phyloP scores from a whole-genome alignment of 495 filamentous ascomycete genomes.

The Penicillium arizonense region DNA sequence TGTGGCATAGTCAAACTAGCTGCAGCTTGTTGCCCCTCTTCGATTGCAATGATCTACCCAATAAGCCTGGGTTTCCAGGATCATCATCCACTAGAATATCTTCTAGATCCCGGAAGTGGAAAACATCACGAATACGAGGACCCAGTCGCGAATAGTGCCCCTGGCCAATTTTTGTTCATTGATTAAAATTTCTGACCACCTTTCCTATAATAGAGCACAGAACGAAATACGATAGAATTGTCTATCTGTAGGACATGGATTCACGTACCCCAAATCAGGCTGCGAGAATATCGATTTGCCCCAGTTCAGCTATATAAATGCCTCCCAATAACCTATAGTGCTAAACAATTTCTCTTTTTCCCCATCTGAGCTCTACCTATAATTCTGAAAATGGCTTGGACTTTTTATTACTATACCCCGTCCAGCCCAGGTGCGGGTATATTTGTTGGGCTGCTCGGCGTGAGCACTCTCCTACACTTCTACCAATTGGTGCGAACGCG shows the following conservation, averaged over 20 bases:
- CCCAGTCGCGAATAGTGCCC: not conserved
- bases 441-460: slow-evolving; percentile 48
- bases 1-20: not conserved
- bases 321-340: too few relatives aligned
- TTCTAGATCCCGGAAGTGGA: not conserved
- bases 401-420: slow-evolving; percentile 47
- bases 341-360: too few relatives aligned
- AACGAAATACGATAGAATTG: slow-evolving; percentile 12
- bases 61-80: not conserved
- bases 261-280: not conserved
- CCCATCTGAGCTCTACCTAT: too few relatives aligned
- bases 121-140: not conserved
- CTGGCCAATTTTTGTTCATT: not conserved
- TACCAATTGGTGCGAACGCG: slow-evolving; percentile 44
- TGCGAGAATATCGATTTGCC: not conserved
- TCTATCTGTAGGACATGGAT: not conserved
- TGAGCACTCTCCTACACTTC: slow-evolving; percentile 39
- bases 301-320: not conserved
- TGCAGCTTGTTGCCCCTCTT: not conserved
- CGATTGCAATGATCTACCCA: not conserved
- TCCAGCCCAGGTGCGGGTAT: slow-evolving; percentile 49
- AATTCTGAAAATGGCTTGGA: slow-evolving; percentile 14
- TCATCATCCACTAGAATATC: not conserved
- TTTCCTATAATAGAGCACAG: slow-evolving; percentile 1
- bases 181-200: not conserved